Conservation (phyloP, 2,329 filamentous ascomycete species). For the Graphiopsis chlorocephala region DNA sequence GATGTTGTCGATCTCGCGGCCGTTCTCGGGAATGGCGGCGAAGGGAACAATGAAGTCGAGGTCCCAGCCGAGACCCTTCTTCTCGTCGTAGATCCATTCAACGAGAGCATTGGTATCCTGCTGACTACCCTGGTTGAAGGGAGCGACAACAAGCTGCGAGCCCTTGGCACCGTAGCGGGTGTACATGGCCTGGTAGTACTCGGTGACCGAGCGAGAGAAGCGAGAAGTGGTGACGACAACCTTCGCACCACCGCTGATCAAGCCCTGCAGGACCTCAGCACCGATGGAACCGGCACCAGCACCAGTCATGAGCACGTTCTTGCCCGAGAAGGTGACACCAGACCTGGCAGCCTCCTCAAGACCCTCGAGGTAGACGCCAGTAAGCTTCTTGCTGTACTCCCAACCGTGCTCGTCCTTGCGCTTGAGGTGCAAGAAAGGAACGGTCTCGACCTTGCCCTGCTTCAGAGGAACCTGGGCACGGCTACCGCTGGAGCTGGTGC, state of each 20-base stretch:
- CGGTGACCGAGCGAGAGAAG: conserved; percentile 94
- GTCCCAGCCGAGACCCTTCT: conserved; percentile 97
- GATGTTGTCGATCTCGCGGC: conserved; percentile 92
- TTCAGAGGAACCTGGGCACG: conserved; percentile 59
- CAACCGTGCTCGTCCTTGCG: conserved; percentile 89
- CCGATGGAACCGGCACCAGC: conserved; percentile 97
- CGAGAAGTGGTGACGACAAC: conserved; percentile 95
- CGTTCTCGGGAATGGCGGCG: conserved; percentile 95
- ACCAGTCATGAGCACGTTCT: conserved; percentile 97
- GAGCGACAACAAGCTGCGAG: conserved; percentile 94
- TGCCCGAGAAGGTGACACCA: conserved; percentile 89
- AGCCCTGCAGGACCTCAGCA: conserved; percentile 90
- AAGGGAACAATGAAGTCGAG: conserved; percentile 95
- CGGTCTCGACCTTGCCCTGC: conserved; percentile 88
- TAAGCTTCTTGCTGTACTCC: conserved; percentile 99
- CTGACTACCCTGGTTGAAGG: conserved; percentile 98
- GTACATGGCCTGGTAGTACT: conserved; percentile 99
- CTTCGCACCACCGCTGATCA: conserved; percentile 95
- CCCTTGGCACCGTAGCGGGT: conserved; percentile 88
- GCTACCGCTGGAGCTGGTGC: conserved; percentile 56
- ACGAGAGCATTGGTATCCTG: conserved; percentile 93
- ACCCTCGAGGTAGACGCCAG: conserved; percentile 86
- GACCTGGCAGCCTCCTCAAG: conserved; percentile 82
- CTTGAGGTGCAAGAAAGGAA: conserved; percentile 96
- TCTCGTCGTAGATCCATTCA: conserved; percentile 93